Base-by-base conservation (phyloP, 768 basidiomycete genomes). In the Trametes coccinea region DNA sequence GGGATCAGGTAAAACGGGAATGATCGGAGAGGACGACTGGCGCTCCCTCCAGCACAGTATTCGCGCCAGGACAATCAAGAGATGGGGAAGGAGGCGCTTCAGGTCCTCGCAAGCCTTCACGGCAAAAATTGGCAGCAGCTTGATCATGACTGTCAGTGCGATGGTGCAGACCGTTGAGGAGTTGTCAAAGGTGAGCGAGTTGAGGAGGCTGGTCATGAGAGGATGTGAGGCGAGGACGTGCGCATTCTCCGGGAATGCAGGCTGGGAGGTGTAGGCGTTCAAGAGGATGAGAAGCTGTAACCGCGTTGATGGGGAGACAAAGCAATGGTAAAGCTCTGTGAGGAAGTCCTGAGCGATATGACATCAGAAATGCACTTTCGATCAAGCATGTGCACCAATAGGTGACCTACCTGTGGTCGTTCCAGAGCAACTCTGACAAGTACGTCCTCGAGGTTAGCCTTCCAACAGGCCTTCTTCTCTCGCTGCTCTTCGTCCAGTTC, bases 41-140 rank as follows among this genome's bases (percentile, higher is more conserved):
- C 80, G 73, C 58, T 84, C 83, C 63, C 85, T 85, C 92, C 92
- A 93, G 70, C 88, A 90, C 63, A 93, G 76, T 16, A 86, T 79
- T 55, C 89, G 79, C 0, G 88, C 88, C 8, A 93, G 79, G 48
- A 92, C 81, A 11, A 80, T 83, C 43, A 92, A 77, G 4, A 93
- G 76, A 50, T 75, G 79, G 2, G 92, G 90, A 5, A 94, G 80
- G 50, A 86, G 76, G 39, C 69, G 65, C 66, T 83, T 86, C 58
- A 94, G 77, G 6, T 78, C 74, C 9, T 80, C 74, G 47, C 76
- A 81, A 9, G 88, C 84, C 59, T 84, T 77, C 2, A 88, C 82
- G 5, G 91, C 90, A 59, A 92, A 78, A 43, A 86, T 80, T 30
- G 91, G 90, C n/a, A 94, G 77, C 8, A 90, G 71, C 71, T 90